Percentiles rank a stretch among this genome's conserved stretches.
phyloP scores from a whole-genome alignment of 164 flowering plant species.

The Kingdonia uniflora region DNA sequence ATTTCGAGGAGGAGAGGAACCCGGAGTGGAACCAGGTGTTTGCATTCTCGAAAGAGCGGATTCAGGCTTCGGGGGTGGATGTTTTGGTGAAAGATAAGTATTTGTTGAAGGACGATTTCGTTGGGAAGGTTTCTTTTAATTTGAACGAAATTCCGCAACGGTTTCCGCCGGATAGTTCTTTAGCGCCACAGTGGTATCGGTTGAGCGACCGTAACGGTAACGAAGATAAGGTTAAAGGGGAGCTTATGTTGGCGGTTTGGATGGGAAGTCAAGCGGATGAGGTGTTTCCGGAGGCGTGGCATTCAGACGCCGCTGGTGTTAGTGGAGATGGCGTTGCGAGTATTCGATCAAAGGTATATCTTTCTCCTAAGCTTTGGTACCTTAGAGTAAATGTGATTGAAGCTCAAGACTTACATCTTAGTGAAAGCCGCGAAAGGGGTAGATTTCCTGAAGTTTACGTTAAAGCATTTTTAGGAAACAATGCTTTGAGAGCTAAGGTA shows the following conservation, averaged over 20 bases:
- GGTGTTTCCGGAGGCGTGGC: slow-evolving; percentile 49
- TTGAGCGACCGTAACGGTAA: slow-evolving; percentile 37
- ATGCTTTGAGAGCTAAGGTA: background rate
- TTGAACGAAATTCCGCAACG: slow-evolving; percentile 55
- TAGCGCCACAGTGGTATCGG: slow-evolving; percentile 37
- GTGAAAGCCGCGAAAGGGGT: background rate
- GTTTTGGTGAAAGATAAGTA: slow-evolving; percentile 63
- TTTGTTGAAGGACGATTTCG: slow-evolving; percentile 51
- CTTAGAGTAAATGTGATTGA: slow-evolving; percentile 69
- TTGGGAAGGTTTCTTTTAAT: slow-evolving; percentile 50
- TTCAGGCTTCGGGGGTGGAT: slow-evolving; percentile 63
- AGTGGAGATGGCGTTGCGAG: slow-evolving; percentile 32
- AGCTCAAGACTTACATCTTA: slow-evolving; percentile 44
- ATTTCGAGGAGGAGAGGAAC: slow-evolving; percentile 56
- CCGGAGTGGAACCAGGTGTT: slow-evolving; percentile 26
- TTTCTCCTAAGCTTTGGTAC: slow-evolving; percentile 51
- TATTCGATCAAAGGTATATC: slow-evolving; percentile 38
- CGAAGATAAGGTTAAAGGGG: slow-evolving; percentile 50
- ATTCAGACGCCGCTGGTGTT: slow-evolving; percentile 62
- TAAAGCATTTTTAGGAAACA: background rate
- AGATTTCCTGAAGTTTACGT: slow-evolving; percentile 2
- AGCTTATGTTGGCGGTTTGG: slow-evolving; percentile 81
- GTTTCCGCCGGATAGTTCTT: slow-evolving; percentile 66
- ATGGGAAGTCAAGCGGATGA: slow-evolving; percentile 48
- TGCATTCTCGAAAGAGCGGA: slow-evolving; percentile 65